These are phyloP conservation scores for Dipteronia sinensis DNA, from an alignment of 345 rosid species.

Conservation along the genomic window DNA sequence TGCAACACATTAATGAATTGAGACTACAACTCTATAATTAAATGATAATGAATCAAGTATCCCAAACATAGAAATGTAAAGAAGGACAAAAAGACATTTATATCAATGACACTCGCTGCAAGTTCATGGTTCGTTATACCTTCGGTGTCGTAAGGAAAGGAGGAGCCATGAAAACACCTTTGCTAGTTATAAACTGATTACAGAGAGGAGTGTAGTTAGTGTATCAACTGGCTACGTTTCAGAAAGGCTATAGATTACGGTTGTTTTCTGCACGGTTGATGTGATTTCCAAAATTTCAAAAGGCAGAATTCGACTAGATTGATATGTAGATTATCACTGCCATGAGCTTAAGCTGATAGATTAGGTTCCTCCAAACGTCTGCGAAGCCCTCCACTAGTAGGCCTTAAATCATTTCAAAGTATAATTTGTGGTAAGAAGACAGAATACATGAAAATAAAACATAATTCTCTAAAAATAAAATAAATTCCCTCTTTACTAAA, in stretches of 20 bases:
- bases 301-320: neutral
- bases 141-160: neutral
- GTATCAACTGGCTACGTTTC: neutral
- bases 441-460: neutral
- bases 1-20: neutral
- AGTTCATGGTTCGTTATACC: neutral
- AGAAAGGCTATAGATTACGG: neutral
- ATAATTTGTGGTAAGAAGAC: neutral
- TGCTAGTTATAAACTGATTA: neutral
- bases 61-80: neutral
- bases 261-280: neutral
- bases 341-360: slow-evolving; percentile 13
- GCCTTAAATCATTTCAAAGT: slow-evolving; percentile 29
- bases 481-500: neutral
- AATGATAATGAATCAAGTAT: neutral
- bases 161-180: neutral
- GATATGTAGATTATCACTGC: neutral
- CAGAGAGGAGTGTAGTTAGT: neutral
- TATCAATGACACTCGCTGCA: neutral
- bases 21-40: slow-evolving; percentile 5
- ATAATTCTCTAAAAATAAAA: neutral
- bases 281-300: neutral
- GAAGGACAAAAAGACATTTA: neutral
- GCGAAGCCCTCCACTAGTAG: slow-evolving; percentile 33
- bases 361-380: slow-evolving; percentile 21